Evolutionary conservation across 2,329 filamentous ascomycete species (phyloP).

Genomic region (Metarhizium anisopliae): DNA sequence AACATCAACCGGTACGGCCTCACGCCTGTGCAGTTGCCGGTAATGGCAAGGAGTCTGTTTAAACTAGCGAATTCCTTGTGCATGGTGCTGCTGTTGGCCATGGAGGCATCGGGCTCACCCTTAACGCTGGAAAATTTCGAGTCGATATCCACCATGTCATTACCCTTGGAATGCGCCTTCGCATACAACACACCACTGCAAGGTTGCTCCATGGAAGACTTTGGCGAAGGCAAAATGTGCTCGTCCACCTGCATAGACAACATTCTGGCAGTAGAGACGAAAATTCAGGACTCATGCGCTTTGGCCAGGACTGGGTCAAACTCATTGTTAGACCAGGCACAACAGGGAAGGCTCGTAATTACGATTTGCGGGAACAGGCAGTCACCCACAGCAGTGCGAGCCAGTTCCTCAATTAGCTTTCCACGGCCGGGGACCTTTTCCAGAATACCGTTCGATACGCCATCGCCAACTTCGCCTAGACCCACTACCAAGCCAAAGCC

Average conservation of each 20-base stretch:
- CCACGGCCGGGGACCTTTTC: slow-evolving; percentile 1
- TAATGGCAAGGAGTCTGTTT: slow-evolving; percentile 1
- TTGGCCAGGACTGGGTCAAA: slow-evolving; percentile 14
- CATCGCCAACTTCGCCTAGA: neutral
- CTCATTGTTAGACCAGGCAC: slow-evolving; percentile 27
- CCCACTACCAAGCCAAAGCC: neutral
- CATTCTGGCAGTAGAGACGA: slow-evolving; percentile 17
- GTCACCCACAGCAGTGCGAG: slow-evolving; percentile 6
- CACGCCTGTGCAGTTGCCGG: neutral
- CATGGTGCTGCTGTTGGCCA: slow-evolving; percentile 14
- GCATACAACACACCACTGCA: slow-evolving; percentile 32
- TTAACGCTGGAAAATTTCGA: slow-evolving; percentile 31
- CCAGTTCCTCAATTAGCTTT: slow-evolving; percentile 1
- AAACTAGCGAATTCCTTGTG: slow-evolving; percentile 7
- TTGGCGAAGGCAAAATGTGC: slow-evolving; percentile 24
- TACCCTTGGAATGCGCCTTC: slow-evolving; percentile 28
- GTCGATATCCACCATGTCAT: slow-evolving; percentile 25
- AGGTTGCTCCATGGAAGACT: slow-evolving; percentile 29
- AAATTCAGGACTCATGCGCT: slow-evolving; percentile 19
- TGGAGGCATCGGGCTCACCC: slow-evolving; percentile 14
- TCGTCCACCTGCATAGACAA: slow-evolving; percentile 26
- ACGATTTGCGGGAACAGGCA: slow-evolving; percentile 22
- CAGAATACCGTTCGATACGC: neutral
- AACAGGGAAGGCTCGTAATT: slow-evolving; percentile 26
- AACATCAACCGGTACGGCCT: neutral